phyloP scores from a whole-genome alignment of 129 eudicot species.

The Centella asiatica region DNA sequence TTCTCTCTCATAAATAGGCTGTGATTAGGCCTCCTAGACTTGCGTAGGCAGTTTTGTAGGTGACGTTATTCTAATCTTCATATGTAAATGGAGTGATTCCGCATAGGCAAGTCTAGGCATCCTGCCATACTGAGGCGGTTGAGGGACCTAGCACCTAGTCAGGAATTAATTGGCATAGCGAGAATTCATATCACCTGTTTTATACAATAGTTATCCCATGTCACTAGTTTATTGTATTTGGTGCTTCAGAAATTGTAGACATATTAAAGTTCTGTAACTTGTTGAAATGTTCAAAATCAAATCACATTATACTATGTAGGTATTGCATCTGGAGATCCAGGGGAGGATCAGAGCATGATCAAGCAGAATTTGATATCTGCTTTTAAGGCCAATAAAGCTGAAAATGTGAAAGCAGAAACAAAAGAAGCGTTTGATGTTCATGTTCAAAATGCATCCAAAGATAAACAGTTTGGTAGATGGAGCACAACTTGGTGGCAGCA shows the following conservation, averaged over 20 bases:
- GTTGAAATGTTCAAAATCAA: neutral
- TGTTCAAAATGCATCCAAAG: constrained; percentile 10
- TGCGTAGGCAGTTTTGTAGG: too few species aligned
- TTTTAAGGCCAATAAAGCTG: constrained; percentile 37
- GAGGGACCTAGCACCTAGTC: too few species aligned
- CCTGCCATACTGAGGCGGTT: too few species aligned
- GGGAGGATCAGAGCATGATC: constrained; percentile 37
- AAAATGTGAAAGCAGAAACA: constrained; percentile 28
- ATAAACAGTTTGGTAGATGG: constrained; percentile 40
- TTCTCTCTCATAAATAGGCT: neutral
- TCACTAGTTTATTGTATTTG: neutral
- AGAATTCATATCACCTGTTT: too few species aligned
- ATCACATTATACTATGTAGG: constrained; percentile 26
- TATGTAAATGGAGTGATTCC: too few species aligned
- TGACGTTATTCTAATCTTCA: too few species aligned
- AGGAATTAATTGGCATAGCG: too few species aligned
- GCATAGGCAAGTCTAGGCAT: too few species aligned
- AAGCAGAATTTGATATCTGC: constrained; percentile 44
- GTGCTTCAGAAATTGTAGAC: neutral
- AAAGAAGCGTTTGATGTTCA: constrained; percentile 10
- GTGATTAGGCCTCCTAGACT: too few species aligned
- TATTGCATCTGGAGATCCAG: constrained; percentile 36
- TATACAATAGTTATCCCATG: neutral
- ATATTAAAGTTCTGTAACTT: neutral
- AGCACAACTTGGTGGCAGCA: constrained; percentile 74